Percentiles rank a stretch among this genome's conserved stretches.
phyloP scores from a whole-genome alignment of 495 filamentous ascomycete species.

The Penicillium dipodomyicola region DNA sequence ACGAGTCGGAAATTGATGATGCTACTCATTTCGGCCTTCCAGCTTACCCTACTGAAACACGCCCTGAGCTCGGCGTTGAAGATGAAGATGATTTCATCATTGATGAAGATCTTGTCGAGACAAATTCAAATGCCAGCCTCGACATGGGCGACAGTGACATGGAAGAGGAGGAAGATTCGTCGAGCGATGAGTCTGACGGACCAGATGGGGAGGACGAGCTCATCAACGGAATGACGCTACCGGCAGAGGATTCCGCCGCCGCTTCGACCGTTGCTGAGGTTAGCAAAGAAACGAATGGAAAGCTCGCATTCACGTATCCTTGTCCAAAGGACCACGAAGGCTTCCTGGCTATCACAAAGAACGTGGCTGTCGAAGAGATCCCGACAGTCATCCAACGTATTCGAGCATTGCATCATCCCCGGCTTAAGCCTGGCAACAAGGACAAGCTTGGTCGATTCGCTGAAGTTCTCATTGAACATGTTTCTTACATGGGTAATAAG shows the following conservation, averaged over 20 bases:
- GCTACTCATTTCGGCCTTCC: slow-evolving; percentile 56
- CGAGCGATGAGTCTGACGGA: slow-evolving; percentile 51
- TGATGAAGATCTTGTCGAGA: slow-evolving; percentile 76
- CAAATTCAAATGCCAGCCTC: slow-evolving; percentile 52
- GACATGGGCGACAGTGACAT: slow-evolving; percentile 52
- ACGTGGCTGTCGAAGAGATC: slow-evolving; percentile 58
- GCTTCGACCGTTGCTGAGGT: slow-evolving; percentile 26
- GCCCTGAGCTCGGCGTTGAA: slow-evolving; percentile 57
- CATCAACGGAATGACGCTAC: slow-evolving; percentile 41
- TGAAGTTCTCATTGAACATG: slow-evolving; percentile 71
- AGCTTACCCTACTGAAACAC: slow-evolving; percentile 28
- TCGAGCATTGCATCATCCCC: slow-evolving; percentile 84
- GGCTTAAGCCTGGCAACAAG: slow-evolving; percentile 80
- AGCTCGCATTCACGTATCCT: slow-evolving; percentile 73
- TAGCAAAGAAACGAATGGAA: slow-evolving; percentile 44
- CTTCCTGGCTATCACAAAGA: slow-evolving; percentile 62
- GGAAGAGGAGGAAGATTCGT: slow-evolving; percentile 42
- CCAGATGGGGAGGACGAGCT: slow-evolving; percentile 48
- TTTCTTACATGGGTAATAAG: slow-evolving; percentile 62
- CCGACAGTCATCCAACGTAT: slow-evolving; percentile 85
- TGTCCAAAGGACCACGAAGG: slow-evolving; percentile 78
- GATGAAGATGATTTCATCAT: slow-evolving; percentile 92
- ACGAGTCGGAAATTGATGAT: slow-evolving; percentile 39
- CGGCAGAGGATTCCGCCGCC: slow-evolving; percentile 21
- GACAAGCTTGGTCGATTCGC: slow-evolving; percentile 73